Base-by-base conservation (phyloP, 2,329 filamentous ascomycete species). In the Fusarium mangiferae region DNA sequence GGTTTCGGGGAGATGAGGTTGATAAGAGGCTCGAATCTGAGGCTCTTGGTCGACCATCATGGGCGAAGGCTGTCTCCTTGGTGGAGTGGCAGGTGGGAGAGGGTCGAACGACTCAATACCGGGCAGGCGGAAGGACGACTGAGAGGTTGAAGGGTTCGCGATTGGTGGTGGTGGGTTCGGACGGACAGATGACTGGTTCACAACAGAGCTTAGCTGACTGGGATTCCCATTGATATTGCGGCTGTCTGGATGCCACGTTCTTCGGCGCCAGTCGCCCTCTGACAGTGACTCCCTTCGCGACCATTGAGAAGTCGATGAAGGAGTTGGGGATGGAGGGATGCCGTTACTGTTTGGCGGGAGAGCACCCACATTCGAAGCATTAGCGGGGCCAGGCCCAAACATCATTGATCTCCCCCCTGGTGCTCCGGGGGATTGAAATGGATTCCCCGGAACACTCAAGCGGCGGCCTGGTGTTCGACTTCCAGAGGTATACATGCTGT, bases 101-200 rank as follows among this genome's bases (percentile, higher is more conserved):
- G 94, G 91, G 78, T 96, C 94, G 77, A 98, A 98, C 22, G 94
- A 97, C 80, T 97, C 94, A 74, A 98, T 98, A 20, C 95, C 95
- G 2, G 95, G 95, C 20, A 98, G 87, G 44, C 94, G 90, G 20
- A 94, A 85, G 9, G 87, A 83, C 12, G 87, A 89, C 75, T 92
- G 90, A 78, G 81, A 86, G 81, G 83, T 90, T 42, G 81, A 80
- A 11, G 81, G 84, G 63, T 81, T 86, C 44, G 82, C 84, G 38
- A 85, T 83, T 74, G 81, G 89, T 79, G 82, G 89, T 80, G 79
- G 87, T 78, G 84, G 89, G 82, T 78, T 89, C 78, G 80, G 90
- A 80, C 83, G 89, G 83, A 84, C 88, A 72, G 85, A 90, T 80
- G 82, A 90, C 78, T 93, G 90, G 10, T 91, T 94, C 70, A 93